Base-by-base conservation (phyloP, 2,329 filamentous ascomycete genomes). In the Pestalotiopsis fici region DNA sequence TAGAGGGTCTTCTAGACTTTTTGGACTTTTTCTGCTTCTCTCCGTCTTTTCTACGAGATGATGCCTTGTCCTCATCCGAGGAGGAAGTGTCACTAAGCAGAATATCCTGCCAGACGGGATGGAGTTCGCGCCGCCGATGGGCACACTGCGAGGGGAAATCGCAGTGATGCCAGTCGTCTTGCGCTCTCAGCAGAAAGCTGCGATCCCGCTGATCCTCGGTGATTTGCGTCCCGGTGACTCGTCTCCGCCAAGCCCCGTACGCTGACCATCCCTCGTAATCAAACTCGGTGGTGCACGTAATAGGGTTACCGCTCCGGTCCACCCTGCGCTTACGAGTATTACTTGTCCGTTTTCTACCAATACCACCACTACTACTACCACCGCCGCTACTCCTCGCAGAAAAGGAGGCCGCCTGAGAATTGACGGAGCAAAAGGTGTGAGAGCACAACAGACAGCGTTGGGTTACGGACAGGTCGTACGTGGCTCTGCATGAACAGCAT, bases 241-340 rank as follows among this genome's bases (percentile, higher is more conserved):
- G 23, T 43, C 60, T 23, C 21, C 60, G 60, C 60, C 60, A 63
- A 37, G 31, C 37, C 35, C 31, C 31, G 21, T 50, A 63, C 28
- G 21, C 60, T 15, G n/a, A 23, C 60, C 60, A 63, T n/a, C 60
- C 60, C 15, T 63, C 23, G 39, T 47, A 63, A 37, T 63, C 60
- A 47, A 63, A 63, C 25, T 37, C 31, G 21, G 60, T 50, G 37
- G 28, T n/a, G 37, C 60, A 63, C 15, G 37, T 63, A 21, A 63
- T 63, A 4, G 15, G 23, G 21, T 47, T n/a, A 4, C 60, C 60
- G 21, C 23, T n/a, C 25, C 27, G 35, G 39, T 47, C 60, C n/a
- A 31, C 25, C 37, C 60, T 35, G 3, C 31, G 60, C 35, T 47
- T 63, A 12, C 43, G 47, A 7, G 7, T 6, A 13, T 18, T 43